Base-by-base conservation (phyloP, 768 basidiomycete genomes). In the Cystobasidium ongulense region DNA sequence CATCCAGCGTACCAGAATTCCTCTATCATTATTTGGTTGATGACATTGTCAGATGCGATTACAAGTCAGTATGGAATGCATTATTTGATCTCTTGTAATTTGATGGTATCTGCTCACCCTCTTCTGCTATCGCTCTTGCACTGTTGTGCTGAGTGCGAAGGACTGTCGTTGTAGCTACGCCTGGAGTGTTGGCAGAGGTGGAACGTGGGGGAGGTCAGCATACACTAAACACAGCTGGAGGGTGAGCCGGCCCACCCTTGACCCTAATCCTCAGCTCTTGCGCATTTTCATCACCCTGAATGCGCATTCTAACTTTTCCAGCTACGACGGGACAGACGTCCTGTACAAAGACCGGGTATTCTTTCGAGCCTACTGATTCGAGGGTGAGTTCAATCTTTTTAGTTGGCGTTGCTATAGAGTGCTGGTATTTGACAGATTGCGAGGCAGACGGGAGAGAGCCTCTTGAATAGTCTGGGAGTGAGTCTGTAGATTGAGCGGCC, bases 1-100 rank as follows among this genome's bases (percentile, higher is more conserved):
- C 27, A 38, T 29, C 68, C 54, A 5, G 50, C 52, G 25, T 71
- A 71, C 68, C 68, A 71, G 54, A 71, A 71, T 46, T 71, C 68
- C 52, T 54, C 68, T 71, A 31, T 18, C 27, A 46, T 17, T 13
- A 39, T 8, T 27, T n/a, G n/a, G n/a, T n/a, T n/a, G n/a, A n/a
- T n/a, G n/a, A n/a, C n/a, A n/a, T n/a, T n/a, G n/a, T n/a, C n/a
- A n/a, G n/a, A n/a, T n/a, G n/a, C n/a, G n/a, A n/a, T n/a, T n/a
- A n/a, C n/a, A n/a, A n/a, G n/a, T n/a, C n/a, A n/a, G n/a, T n/a
- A n/a, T n/a, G n/a, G n/a, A n/a, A n/a, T n/a, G n/a, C n/a, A n/a
- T n/a, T n/a, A n/a, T n/a, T n/a, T n/a, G n/a, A n/a, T n/a, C n/a
- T n/a, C n/a, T n/a, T 13, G 36, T 23, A 21, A 31, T 36, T 64